Evolutionary conservation across 345 rosid genomes (phyloP).

Genomic region (Aethionema arabicum): DNA sequence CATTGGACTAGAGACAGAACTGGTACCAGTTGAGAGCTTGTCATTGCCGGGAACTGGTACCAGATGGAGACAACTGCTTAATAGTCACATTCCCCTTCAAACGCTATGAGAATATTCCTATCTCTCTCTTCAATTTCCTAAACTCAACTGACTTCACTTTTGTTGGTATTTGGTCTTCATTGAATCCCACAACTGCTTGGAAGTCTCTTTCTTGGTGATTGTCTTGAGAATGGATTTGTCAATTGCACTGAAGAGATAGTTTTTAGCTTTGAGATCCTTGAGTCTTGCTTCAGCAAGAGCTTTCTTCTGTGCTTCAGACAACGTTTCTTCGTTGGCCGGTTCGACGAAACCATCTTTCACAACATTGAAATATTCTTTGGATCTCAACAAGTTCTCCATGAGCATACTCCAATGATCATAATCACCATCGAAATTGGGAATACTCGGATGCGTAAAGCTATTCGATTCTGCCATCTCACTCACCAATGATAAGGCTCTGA

Average conservation of each 20-base stretch:
- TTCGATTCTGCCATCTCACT: neutral
- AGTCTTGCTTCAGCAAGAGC: neutral
- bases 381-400: neutral
- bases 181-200: neutral
- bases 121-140: neutral
- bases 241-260: neutral
- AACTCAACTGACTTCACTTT: neutral
- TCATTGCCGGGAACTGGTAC: too few relatives aligned
- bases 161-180: neutral
- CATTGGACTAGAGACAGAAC: neutral
- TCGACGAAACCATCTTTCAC: neutral
- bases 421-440: neutral
- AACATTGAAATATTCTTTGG: neutral
- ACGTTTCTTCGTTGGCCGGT: neutral
- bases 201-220: neutral
- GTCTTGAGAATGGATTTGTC: slow-evolving; percentile 3
- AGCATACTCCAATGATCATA: neutral
- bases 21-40: neutral
- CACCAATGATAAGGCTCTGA: neutral
- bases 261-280: neutral
- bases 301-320: neutral
- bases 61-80: neutral
- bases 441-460: neutral
- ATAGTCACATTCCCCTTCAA: neutral
- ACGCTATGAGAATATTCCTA: neutral